Conservation (phyloP, 2,329 filamentous ascomycete genomes). For the Ceratocystis eucalypticola region DNA sequence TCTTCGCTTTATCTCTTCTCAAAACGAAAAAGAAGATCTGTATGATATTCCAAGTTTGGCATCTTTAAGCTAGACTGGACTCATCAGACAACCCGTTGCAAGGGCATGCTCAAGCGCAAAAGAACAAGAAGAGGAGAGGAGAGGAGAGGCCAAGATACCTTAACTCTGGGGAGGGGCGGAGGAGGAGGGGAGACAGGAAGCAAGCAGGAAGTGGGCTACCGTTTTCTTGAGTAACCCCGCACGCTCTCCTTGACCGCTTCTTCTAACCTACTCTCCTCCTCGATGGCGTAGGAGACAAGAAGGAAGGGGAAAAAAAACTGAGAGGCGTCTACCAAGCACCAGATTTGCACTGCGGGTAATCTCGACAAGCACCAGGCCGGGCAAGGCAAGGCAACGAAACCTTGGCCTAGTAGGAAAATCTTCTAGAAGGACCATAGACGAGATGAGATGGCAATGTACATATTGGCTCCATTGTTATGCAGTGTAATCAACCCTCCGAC, state of each 20-base stretch:
- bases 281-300: not conserved
- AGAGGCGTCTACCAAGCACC: not conserved
- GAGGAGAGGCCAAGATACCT: not conserved
- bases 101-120: not conserved
- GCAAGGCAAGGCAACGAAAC: not conserved
- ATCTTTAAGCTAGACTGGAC: not conserved
- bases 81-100: not conserved
- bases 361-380: not conserved
- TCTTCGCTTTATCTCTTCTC: not conserved
- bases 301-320: not conserved
- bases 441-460: constrained; percentile 5
- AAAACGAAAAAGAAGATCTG: not conserved
- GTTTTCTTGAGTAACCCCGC: not conserved
- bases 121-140: not conserved
- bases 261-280: not conserved
- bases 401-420: not conserved
- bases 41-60: not conserved
- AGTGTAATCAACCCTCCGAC: not conserved
- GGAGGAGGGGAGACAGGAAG: not conserved
- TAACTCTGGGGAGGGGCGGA: not conserved
- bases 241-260: constrained; percentile 4
- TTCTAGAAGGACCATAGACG: constrained; percentile 9
- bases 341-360: constrained; percentile 1
- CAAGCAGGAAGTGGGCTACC: not conserved
- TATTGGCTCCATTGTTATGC: not conserved